Conservation (phyloP, 176 grass and related monocot genomes). For the Paspalum notatum region DNA sequence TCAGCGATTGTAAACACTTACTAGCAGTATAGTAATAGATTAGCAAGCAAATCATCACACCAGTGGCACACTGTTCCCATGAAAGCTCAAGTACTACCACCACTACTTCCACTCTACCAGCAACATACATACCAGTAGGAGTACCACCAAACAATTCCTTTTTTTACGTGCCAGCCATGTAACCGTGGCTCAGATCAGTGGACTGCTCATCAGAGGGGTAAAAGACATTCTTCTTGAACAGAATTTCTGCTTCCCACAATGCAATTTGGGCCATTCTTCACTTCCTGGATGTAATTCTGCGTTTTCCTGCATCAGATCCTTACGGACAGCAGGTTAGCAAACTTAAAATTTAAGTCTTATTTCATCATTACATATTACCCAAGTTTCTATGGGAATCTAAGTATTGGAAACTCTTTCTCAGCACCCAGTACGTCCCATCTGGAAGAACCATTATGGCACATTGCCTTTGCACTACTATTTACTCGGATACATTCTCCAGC, state of each 20-base stretch:
- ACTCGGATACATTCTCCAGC: background rate
- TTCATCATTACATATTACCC: slow-evolving; percentile 30
- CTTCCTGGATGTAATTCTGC: slow-evolving; percentile 24
- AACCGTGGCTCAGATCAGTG: background rate
- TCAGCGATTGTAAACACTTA: background rate
- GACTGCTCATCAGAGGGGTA: background rate
- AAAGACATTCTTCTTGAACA: background rate
- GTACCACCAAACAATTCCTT: too few relatives aligned
- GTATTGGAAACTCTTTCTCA: background rate
- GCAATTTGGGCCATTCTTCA: background rate
- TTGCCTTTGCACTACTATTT: background rate
- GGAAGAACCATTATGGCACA: background rate
- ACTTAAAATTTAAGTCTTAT: slow-evolving; percentile 39
- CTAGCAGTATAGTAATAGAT: background rate
- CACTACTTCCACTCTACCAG: background rate
- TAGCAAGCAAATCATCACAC: background rate
- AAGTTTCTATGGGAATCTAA: slow-evolving; percentile 16
- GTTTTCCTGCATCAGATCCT: background rate
- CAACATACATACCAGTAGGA: too few relatives aligned
- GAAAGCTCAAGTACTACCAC: background rate
- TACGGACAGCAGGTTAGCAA: background rate
- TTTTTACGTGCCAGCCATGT: too few relatives aligned
- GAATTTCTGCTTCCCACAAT: background rate
- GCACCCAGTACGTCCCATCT: background rate
- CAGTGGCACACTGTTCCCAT: background rate